These are phyloP conservation scores for Wickerhamiella occidentalis DNA, from an alignment of 805 yeast genomes.

Conservation along the genomic window DNA sequence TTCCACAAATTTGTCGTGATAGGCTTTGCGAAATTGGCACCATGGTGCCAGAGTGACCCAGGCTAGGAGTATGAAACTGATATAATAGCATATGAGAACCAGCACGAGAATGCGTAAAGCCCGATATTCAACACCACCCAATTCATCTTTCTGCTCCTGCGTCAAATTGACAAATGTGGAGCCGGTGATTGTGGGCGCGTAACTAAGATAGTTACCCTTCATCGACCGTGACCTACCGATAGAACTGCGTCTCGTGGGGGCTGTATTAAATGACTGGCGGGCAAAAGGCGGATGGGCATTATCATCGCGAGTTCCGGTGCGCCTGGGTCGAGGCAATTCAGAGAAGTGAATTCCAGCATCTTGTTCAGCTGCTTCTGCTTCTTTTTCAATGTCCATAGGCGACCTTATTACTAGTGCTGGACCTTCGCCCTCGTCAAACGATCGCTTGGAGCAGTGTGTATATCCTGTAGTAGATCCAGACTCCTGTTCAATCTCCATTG, in stretches of 20 bases:
- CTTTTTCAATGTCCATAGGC: constrained; percentile 55
- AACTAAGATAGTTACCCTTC: constrained; percentile 53
- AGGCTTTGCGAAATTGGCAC: constrained; percentile 26
- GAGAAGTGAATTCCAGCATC: neutral
- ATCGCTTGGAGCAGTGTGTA: neutral
- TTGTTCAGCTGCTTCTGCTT: constrained; percentile 11
- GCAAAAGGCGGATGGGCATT: neutral
- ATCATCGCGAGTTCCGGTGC: neutral
- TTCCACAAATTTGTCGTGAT: constrained; percentile 29
- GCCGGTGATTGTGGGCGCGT: constrained; percentile 85
- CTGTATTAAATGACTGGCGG: neutral
- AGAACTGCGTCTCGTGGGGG: neutral
- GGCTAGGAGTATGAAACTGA: constrained; percentile 62
- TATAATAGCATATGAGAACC: constrained; percentile 46
- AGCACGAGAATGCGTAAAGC: constrained; percentile 62
- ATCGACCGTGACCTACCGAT: constrained; percentile 17
- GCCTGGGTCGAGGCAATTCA: constrained; percentile 7
- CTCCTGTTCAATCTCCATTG: constrained; percentile 47
- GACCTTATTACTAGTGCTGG: constrained; percentile 68
- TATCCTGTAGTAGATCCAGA: constrained; percentile 17
- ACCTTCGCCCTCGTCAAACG: constrained; percentile 42
- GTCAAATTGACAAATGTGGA: constrained; percentile 78
- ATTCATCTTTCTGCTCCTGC: constrained; percentile 76
- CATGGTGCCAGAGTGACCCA: constrained; percentile 40
- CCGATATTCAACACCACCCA: constrained; percentile 95